Evolutionary conservation across 2,329 filamentous ascomycete genomes (phyloP).

Genomic region (Cryphonectria japonica): DNA sequence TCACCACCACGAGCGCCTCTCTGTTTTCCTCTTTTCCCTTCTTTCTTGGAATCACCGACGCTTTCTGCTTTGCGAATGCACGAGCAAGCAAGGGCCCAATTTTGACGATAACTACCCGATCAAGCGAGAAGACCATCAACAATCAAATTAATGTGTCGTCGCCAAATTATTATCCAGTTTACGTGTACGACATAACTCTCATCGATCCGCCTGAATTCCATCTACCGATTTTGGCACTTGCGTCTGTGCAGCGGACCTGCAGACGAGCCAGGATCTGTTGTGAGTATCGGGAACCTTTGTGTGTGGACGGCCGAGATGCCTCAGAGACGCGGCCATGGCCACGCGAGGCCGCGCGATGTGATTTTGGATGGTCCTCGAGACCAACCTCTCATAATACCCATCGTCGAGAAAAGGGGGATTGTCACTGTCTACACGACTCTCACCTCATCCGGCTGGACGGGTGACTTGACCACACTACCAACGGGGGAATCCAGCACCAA

Average conservation of each 20-base stretch:
- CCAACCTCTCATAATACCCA: neutral
- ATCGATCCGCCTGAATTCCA: neutral
- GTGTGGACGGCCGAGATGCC: slow-evolving; percentile 19
- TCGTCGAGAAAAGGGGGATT: slow-evolving; percentile 18
- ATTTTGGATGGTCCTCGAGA: neutral
- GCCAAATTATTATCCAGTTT: neutral
- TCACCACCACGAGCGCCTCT: neutral
- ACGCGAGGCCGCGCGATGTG: slow-evolving; percentile 12
- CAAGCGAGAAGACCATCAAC: neutral
- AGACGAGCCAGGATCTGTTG: neutral
- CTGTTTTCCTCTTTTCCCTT: neutral
- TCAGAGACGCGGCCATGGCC: slow-evolving; percentile 24
- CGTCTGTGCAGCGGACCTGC: neutral
- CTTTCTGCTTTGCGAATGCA: slow-evolving; percentile 8
- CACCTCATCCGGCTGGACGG: slow-evolving; percentile 30
- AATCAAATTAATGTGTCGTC: slow-evolving; percentile 17
- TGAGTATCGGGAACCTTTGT: neutral
- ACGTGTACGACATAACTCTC: slow-evolving; percentile 12
- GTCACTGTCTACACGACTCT: slow-evolving; percentile 40
- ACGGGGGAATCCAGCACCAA: slow-evolving; percentile 31
- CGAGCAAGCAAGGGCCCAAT: slow-evolving; percentile 10
- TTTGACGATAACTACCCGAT: slow-evolving; percentile 6
- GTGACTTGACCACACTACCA: slow-evolving; percentile 29
- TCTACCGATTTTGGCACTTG: neutral
- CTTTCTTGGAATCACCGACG: neutral